Conservation (phyloP, 148 eudicot genomes). For the Pouteria glomerata region DNA sequence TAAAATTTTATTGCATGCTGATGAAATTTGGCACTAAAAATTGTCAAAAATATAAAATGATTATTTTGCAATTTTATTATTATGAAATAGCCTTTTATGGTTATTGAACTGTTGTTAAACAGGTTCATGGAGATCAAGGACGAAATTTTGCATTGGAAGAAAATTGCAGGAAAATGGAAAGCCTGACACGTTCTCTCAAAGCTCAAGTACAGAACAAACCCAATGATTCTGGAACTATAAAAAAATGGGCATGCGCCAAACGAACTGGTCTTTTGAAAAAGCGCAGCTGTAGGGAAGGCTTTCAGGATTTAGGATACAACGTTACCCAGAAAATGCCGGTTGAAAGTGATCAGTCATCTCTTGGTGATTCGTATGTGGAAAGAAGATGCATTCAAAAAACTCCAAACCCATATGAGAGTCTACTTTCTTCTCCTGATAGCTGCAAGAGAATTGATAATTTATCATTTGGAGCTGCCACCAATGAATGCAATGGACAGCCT, state of each 20-base stretch:
- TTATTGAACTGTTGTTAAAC: slow-evolving; percentile 5
- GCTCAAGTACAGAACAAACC: slow-evolving; percentile 25
- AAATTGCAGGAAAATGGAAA: slow-evolving; percentile 20
- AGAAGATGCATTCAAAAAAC: slow-evolving; percentile 15
- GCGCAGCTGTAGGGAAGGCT: slow-evolving; percentile 16
- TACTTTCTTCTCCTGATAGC: slow-evolving; percentile 22
- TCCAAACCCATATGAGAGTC: slow-evolving; percentile 22
- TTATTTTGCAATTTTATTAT: background rate
- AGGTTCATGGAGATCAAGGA: slow-evolving; percentile 20
- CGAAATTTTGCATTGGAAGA: slow-evolving; percentile 13
- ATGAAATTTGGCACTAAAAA: background rate
- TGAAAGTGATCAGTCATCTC: slow-evolving; percentile 23
- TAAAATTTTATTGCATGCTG: background rate
- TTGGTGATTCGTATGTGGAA: slow-evolving; percentile 17
- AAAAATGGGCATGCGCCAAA: slow-evolving; percentile 32
- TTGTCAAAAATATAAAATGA: background rate
- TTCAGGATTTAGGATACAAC: slow-evolving; percentile 17
- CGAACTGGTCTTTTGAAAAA: slow-evolving; percentile 33
- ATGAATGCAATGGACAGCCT: slow-evolving; percentile 14
- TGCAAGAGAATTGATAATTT: slow-evolving; percentile 21
- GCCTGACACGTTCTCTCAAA: slow-evolving; percentile 15
- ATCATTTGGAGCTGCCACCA: slow-evolving; percentile 9
- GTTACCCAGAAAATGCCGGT: background rate
- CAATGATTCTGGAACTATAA: slow-evolving; percentile 33
- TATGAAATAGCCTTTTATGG: background rate